Percentiles rank a stretch among this genome's conserved stretches.
phyloP scores from a whole-genome alignment of 1,139 yeast genomes.

The Geotrichum aggregatum region DNA sequence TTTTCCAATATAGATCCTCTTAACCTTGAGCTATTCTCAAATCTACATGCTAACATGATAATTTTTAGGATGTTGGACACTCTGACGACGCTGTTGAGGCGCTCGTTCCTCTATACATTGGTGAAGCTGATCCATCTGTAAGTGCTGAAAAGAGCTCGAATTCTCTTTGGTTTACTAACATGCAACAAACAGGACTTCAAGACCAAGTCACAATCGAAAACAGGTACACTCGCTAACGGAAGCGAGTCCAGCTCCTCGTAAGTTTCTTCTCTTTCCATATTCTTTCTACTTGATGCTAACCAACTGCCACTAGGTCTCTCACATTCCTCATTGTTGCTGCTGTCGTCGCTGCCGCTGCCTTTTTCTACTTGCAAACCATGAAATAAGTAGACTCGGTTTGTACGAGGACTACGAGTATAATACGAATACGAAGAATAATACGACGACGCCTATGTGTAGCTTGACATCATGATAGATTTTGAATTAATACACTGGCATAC shows the following conservation, averaged over 20 bases:
- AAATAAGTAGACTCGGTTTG: conserved; percentile 24
- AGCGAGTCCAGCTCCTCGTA: conserved; percentile 16
- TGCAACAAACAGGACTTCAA: conserved; percentile 26
- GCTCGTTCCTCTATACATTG: conserved; percentile 63
- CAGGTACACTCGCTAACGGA: conserved; percentile 7
- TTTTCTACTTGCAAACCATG: conserved; percentile 42
- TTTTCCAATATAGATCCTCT: not conserved
- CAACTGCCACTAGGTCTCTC: conserved; percentile 25
- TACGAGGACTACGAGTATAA: no score
- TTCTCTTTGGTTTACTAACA: not conserved
- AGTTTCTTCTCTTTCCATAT: conserved; percentile 2
- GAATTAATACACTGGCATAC: no score
- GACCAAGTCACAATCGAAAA: conserved; percentile 21
- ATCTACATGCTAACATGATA: no score
- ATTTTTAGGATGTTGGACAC: conserved; percentile 77
- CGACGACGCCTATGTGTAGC: no score
- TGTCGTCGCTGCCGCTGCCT: conserved; percentile 55
- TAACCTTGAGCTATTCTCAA: not conserved
- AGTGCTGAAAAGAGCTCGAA: conserved; percentile 13
- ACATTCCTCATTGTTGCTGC: conserved; percentile 50
- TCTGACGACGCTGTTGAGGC: conserved; percentile 91
- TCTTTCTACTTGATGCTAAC: not conserved
- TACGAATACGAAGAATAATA: no score
- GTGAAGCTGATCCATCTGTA: conserved; percentile 51
- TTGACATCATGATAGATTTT: no score